These are phyloP conservation scores for Epichloe glyceriae DNA, from an alignment of 2,329 filamentous ascomycete genomes.

Conservation along the genomic window DNA sequence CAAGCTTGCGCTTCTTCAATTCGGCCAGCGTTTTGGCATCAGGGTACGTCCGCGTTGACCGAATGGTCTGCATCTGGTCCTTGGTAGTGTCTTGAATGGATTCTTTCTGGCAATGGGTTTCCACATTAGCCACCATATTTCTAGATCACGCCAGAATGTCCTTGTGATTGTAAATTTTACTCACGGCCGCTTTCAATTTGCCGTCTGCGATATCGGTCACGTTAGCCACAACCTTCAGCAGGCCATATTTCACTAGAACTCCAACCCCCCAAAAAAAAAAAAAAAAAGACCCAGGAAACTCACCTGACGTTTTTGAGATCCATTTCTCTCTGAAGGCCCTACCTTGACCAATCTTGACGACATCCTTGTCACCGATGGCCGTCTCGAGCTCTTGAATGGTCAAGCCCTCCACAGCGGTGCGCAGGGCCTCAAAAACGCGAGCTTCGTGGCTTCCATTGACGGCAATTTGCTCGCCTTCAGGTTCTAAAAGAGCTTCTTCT, in stretches of 20 bases:
- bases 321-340: constrained; percentile 81
- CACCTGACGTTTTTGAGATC: constrained; percentile 50
- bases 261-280: too few relatives aligned
- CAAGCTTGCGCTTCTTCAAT: constrained; percentile 82
- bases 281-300: constrained; percentile 17
- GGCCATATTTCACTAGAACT: not conserved
- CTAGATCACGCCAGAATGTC: too few relatives aligned
- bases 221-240: constrained; percentile 1
- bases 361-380: constrained; percentile 58
- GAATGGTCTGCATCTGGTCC: constrained; percentile 61
- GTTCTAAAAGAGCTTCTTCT: constrained; percentile 64
- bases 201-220: constrained; percentile 4
- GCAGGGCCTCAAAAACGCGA: constrained; percentile 65
- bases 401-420: constrained; percentile 62
- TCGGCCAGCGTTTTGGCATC: constrained; percentile 70
- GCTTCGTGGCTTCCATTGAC: constrained; percentile 70
- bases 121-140: not conserved
- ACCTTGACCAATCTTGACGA: constrained; percentile 75
- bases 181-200: constrained; percentile 6
- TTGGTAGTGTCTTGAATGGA: constrained; percentile 70
- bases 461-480: constrained; percentile 60
- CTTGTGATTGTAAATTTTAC: not conserved
- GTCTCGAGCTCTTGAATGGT: constrained; percentile 62
- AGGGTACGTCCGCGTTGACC: constrained; percentile 50
- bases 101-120: constrained; percentile 34